phyloP scores from a whole-genome alignment of 345 rosid species.

The Bretschneidera sinensis region DNA sequence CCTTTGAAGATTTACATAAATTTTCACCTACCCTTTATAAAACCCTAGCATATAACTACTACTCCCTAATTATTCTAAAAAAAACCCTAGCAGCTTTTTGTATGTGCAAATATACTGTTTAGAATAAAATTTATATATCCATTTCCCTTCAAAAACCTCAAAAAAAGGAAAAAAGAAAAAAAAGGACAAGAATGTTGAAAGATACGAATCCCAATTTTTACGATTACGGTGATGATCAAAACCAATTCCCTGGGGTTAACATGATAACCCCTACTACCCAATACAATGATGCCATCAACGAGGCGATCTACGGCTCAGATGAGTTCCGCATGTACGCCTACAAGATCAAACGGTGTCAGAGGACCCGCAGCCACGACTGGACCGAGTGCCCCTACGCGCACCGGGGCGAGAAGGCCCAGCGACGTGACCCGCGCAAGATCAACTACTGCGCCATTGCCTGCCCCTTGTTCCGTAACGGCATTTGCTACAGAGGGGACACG shows the following conservation, averaged over 20 bases:
- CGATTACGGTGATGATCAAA: background rate
- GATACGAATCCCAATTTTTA: conserved; percentile 9
- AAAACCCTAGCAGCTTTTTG: too few species aligned
- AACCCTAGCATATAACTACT: too few species aligned
- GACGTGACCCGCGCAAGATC: conserved; percentile 74
- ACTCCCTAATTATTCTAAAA: too few species aligned
- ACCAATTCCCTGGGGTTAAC: too few species aligned
- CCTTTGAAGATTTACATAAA: too few species aligned
- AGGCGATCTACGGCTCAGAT: conserved; percentile 46
- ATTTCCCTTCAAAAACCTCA: too few species aligned
- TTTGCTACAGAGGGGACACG: conserved; percentile 54
- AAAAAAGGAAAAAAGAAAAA: too few species aligned
- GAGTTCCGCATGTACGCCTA: conserved; percentile 83
- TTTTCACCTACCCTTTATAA: too few species aligned
- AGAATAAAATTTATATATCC: too few species aligned
- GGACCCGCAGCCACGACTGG: conserved; percentile 85
- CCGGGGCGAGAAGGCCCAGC: conserved; percentile 86
- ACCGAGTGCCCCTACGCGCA: conserved; percentile 90
- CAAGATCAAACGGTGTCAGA: conserved; percentile 73
- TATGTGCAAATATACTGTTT: too few species aligned
- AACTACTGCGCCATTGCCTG: conserved; percentile 68
- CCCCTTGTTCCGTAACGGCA: conserved; percentile 60
- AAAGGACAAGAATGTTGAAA: conserved; percentile 30
- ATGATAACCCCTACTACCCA: too few species aligned
- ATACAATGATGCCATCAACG: conserved; percentile 17